Base-by-base conservation (phyloP, 1,284 basidiomycete genomes). In the Ceratorhiza oryzae-sativae region DNA sequence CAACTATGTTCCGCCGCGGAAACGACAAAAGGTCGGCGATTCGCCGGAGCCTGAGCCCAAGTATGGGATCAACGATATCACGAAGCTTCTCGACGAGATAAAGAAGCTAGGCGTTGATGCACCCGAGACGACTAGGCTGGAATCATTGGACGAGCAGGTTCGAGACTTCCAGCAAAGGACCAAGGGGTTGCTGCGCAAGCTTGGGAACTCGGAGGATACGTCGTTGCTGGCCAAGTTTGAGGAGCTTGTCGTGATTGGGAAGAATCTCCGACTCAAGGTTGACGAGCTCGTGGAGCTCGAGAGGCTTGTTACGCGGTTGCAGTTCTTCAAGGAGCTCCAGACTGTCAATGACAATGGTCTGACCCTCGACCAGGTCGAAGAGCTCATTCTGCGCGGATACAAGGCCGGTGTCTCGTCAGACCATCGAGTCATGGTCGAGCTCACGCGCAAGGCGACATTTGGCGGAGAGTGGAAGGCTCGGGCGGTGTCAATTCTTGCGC, bases 61-160 rank as follows among this genome's bases (percentile, higher is more conserved):
- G 74, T 88, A 88, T 56, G 83, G 85, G 42, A 79, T 92, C 48
- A 84, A 85, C 39, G 90, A 93, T 73, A 82, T 94, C 18, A 87
- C 89, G 75, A 81, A 83, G 10, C 82, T 94, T 27, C 80, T 94
- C n/a, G 78, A 79, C 6, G 90, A 94, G 77, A 91, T 91, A 2
- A 86, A 90, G 55, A 83, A 80, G 18, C 86, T 95, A 23, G 93
- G 93, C 0, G 94, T 95, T 77, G 92, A 95, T 74, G 86, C 87
- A 71, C 85, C 86, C 5, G 93, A 95, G 80, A 90, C 93, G 46
- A 81, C 79, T 13, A 78, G 82, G 13, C 84, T 95, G 36, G 84
- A 82, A 58, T 80, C 77, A 30, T 82, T 93, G 48, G 87, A 86
- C 2, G 81, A 86, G 62, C 86, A 89, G 75, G 88, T 92, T 8